Evolutionary conservation across 1,139 yeast genomes (phyloP).

Genomic region (Blastobotrys petasosporus): DNA sequence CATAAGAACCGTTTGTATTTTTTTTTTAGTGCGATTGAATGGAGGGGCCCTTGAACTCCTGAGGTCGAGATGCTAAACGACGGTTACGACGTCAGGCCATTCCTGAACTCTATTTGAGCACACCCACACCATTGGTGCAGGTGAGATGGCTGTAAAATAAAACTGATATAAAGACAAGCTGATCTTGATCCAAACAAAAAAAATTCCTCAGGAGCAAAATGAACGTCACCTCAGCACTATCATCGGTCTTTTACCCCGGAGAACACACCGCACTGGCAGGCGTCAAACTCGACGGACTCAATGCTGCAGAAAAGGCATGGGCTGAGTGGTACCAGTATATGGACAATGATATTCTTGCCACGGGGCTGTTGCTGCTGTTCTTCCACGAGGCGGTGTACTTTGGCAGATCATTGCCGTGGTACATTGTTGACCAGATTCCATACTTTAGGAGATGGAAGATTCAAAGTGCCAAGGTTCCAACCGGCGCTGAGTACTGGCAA

Average conservation of each 20-base stretch:
- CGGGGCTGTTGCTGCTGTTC: slow-evolving; percentile 70
- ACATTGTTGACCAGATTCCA: slow-evolving; percentile 69
- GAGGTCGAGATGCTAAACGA: too few relatives aligned
- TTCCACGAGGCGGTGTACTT: slow-evolving; percentile 80
- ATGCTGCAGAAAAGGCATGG: slow-evolving; percentile 58
- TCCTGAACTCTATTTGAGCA: too few relatives aligned
- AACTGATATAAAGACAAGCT: too few relatives aligned
- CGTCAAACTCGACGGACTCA: slow-evolving; percentile 12
- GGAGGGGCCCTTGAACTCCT: too few relatives aligned
- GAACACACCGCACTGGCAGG: slow-evolving; percentile 1
- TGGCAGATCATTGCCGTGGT: slow-evolving; percentile 86
- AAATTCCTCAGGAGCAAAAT: too few relatives aligned
- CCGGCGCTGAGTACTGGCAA: slow-evolving; percentile 81
- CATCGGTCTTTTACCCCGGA: neutral
- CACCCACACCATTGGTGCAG: too few relatives aligned
- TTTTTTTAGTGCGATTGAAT: too few relatives aligned
- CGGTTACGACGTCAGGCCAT: too few relatives aligned
- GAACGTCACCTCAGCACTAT: too few relatives aligned
- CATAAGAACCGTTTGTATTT: too few relatives aligned
- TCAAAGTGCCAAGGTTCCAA: slow-evolving; percentile 73
- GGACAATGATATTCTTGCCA: slow-evolving; percentile 75
- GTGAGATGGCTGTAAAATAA: too few relatives aligned
- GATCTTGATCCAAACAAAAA: neutral
- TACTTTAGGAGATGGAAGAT: slow-evolving; percentile 73
- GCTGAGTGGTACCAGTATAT: slow-evolving; percentile 78